Conservation (phyloP, 257 asterid genomes). For the Solanum neorickii region DNA sequence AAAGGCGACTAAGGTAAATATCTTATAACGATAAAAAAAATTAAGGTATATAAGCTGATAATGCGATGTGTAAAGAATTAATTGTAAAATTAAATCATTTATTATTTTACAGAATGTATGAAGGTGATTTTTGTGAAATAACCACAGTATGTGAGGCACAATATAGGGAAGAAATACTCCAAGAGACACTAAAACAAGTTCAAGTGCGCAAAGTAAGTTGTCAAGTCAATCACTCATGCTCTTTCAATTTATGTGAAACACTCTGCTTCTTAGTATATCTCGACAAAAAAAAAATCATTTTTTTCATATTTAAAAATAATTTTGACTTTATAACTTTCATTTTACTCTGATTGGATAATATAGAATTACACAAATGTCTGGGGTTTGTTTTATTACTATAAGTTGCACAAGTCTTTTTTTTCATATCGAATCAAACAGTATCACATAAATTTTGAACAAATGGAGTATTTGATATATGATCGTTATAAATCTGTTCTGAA, state of each 20-base stretch:
- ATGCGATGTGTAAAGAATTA: background rate
- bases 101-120: slow-evolving; percentile 37
- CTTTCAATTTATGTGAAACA: background rate
- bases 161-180: slow-evolving; percentile 63
- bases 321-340: background rate
- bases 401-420: background rate
- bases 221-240: background rate
- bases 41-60: background rate
- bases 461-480: background rate
- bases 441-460: background rate
- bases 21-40: background rate
- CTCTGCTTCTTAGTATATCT: background rate
- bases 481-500: background rate
- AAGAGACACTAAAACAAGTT: slow-evolving; percentile 55
- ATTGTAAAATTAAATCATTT: background rate
- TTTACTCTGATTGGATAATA: background rate
- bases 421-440: background rate
- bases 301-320: background rate
- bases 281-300: background rate
- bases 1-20: slow-evolving; percentile 49
- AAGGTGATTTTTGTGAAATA: slow-evolving; percentile 55
- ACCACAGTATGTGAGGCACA: slow-evolving; percentile 53
- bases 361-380: background rate
- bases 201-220: slow-evolving; percentile 49
- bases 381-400: background rate